These are phyloP conservation scores for Rhizopogon sp. DNA, from an alignment of 768 basidiomycete species.

Conservation along the genomic window DNA sequence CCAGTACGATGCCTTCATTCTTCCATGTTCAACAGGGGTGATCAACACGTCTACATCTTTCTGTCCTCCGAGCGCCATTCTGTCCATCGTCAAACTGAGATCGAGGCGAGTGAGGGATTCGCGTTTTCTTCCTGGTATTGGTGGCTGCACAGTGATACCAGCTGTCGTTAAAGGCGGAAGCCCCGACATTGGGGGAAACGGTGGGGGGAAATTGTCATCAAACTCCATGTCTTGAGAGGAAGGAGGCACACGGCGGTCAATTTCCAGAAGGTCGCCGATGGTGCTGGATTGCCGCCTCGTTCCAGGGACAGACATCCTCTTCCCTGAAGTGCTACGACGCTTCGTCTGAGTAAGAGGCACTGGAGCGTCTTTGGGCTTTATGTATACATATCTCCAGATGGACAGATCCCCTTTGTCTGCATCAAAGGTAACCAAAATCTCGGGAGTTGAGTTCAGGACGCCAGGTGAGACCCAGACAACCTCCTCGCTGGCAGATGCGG, in stretches of 20 bases:
- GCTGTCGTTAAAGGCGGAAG: constrained; percentile 51
- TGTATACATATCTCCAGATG: constrained; percentile 70
- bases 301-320: constrained; percentile 29
- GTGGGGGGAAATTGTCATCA: constrained; percentile 26
- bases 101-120: constrained; percentile 51
- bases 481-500: constrained; percentile 60
- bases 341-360: constrained; percentile 30
- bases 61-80: constrained; percentile 57
- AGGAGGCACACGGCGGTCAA: constrained; percentile 30
- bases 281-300: constrained; percentile 36
- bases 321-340: constrained; percentile 26
- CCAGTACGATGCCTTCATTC: constrained; percentile 74
- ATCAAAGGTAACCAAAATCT: constrained; percentile 58
- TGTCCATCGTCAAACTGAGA: constrained; percentile 56
- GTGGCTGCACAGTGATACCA: constrained; percentile 45
- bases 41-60: constrained; percentile 38
- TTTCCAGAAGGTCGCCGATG: constrained; percentile 28
- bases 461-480: constrained; percentile 54
- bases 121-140: constrained; percentile 39
- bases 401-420: constrained; percentile 47
- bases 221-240: constrained; percentile 37
- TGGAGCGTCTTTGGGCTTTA: constrained; percentile 54
- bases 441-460: constrained; percentile 34
- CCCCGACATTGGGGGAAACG: constrained; percentile 30
- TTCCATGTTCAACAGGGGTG: constrained; percentile 48